phyloP scores from a whole-genome alignment of 257 asterid genomes.

The Solanum pimpinellifolium region DNA sequence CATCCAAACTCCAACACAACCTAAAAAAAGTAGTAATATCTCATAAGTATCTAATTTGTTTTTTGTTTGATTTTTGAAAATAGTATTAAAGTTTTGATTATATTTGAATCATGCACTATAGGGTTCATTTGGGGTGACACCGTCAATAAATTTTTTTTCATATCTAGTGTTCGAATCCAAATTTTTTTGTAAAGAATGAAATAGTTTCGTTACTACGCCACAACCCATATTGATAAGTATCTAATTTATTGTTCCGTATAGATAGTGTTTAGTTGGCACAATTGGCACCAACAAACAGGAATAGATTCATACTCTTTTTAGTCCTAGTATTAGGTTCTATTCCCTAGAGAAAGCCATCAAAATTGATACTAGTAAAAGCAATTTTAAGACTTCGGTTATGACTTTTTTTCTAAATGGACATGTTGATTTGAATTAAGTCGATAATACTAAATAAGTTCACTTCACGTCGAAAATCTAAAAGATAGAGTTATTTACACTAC shows the following conservation, averaged over 20 bases:
- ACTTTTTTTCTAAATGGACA: neutral
- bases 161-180: accelerated
- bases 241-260: neutral
- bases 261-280: neutral
- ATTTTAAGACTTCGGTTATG: neutral
- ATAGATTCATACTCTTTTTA: conserved; percentile 6
- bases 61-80: no score
- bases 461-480: neutral
- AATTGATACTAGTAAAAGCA: no score
- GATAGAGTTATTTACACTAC: neutral
- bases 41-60: neutral
- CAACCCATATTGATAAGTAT: neutral
- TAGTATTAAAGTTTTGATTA: no score
- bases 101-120: accelerated
- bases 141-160: no score
- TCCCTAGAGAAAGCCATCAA: neutral
- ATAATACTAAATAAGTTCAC: neutral
- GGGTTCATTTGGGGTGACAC: accelerated
- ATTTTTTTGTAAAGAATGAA: accelerated
- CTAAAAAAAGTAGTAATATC: neutral
- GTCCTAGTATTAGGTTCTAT: neutral
- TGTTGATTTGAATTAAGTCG: neutral
- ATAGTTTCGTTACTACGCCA: accelerated
- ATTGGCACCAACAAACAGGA: conserved; percentile 9
- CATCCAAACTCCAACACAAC: neutral